Evolutionary conservation across 2,329 filamentous ascomycete species (phyloP), one percentile per base, ranked within the genome.

Genomic region (Penicillium sp.): DNA sequence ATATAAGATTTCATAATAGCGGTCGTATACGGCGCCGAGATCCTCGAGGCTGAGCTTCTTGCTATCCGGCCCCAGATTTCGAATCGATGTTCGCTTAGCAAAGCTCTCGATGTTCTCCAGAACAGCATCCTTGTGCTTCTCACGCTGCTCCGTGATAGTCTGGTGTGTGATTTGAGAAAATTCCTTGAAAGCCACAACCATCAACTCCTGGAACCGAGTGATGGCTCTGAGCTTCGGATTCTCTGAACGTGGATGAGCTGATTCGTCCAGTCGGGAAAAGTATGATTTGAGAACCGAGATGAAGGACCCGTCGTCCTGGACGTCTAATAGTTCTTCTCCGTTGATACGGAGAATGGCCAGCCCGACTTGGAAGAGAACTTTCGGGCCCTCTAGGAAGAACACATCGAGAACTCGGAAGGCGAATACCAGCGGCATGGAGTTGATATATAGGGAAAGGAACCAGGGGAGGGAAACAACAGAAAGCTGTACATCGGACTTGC

Each of bases 111-210:
- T 98, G 67, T 93, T 97, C 75, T 93, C 93, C 60, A 99, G 83
- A 35, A 99, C 95, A 0, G 91, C 90, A 72, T 95, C 92, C 78
- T 98, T 98, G 78, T 98, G 96, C 78, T 93, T 96, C 46, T 91
- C 84, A 23, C 95, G 89, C 73, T 96, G 85, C 67, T 98, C 95
- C 0, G 90, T 91, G 64, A 99, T 93, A 55, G 90, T 97, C 73
- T 88, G 90, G 74, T 99, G 94, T 0, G 95, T 99, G 69, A 99
- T 97, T 46, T 90, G 92, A 0, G 94, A 91, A 73, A 99, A 99
- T 73, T 99, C 95, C 70, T 97, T 98, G 81, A 99, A 99, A 0
- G 95, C 95, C 21, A 98, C 95, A 3, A 99, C 95, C 93, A 99
- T 98, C 61, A 99, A 86, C 76, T 98, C 95, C 72, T 99, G 95